Evolutionary conservation across 305 asterid species (phyloP), one percentile per base, ranked within the genome.

Genomic region (Solanum hybrid): DNA sequence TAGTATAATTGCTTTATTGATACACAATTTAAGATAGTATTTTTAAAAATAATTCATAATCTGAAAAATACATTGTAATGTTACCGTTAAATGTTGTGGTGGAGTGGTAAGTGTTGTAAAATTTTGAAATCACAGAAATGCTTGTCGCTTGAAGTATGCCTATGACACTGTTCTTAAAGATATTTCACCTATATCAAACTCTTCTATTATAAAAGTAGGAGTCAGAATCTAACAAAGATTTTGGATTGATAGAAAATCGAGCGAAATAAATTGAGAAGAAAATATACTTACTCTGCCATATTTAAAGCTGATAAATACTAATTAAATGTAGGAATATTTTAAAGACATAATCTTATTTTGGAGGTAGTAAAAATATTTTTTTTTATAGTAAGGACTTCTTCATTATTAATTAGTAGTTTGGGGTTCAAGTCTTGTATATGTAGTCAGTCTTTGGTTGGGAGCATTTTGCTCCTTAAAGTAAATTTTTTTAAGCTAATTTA

Each of bases 401-500:
- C n/a, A 51, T 51, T 14, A 6, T 15, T 51, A 51, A 51, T 51
- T 15, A 51, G 2, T 14, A 6, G 19, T 51, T 15, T 51, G 22
- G 7, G 7, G 66, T 51, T 51, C 9, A 15, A 51, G n/a, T 15
- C 22, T 15, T 15, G n/a, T 14, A 5, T 51, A 51, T 15, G 9
- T 51, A 51, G 9, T 5, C 9, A 2, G 4, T 3, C 4, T 60
- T 60, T 19, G 26, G 0, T 60, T 0, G 10, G 2, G 10, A 60
- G 11, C 4, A 60, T 1, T 19, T 8, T 60, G 4, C 10, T 9
- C 10, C 26, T 4, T 60, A 19, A 22, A 60, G 26, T 60, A n/a
- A 7, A 1, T 1, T 7, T 60, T 60, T 51, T 6, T 0, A 1
- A 60, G 5, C 0, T 5, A 60, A 60, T 60, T 19, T 60, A 5